These are phyloP conservation scores for Phaseolus lunatus DNA, from an alignment of 306 rosid genomes.

Conservation along the genomic window DNA sequence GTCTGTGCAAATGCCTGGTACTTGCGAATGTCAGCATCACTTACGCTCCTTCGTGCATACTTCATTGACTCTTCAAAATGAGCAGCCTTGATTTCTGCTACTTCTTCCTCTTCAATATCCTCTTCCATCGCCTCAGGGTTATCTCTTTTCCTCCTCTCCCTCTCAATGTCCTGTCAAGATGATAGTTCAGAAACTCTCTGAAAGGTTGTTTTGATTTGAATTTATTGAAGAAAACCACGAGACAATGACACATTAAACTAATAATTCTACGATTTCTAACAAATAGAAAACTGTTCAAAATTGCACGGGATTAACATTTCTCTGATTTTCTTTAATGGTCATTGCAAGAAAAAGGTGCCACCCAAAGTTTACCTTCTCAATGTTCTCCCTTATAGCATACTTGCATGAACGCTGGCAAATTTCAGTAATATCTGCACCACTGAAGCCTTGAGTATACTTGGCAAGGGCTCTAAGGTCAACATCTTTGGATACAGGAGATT, in stretches of 20 bases:
- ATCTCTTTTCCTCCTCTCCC: slow-evolving; percentile 83
- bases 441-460: slow-evolving; percentile 96
- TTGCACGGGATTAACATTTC: no score
- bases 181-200: neutral
- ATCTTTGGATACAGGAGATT: slow-evolving; percentile 88
- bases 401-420: slow-evolving; percentile 97
- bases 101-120: slow-evolving; percentile 78
- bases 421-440: slow-evolving; percentile 98
- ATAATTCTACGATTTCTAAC: neutral
- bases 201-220: no score
- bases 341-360: slow-evolving; percentile 11
- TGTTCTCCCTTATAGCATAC: slow-evolving; percentile 96
- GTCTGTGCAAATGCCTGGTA: slow-evolving; percentile 98
- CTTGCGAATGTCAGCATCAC: slow-evolving; percentile 97
- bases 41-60: slow-evolving; percentile 94
- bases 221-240: neutral
- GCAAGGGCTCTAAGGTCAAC: slow-evolving; percentile 94
- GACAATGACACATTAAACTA: neutral
- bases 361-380: slow-evolving; percentile 74
- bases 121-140: slow-evolving; percentile 99
- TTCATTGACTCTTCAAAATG: slow-evolving; percentile 99
- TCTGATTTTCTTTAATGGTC: no score
- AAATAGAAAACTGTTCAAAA: neutral
- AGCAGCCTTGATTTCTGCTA: slow-evolving; percentile 90
- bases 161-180: slow-evolving; percentile 79